A percentile compares a stretch with the other conserved stretches of the same genome.
Evolutionary conservation across 805 yeast species (phyloP).

Genomic region (Ogataea ramenticola): DNA sequence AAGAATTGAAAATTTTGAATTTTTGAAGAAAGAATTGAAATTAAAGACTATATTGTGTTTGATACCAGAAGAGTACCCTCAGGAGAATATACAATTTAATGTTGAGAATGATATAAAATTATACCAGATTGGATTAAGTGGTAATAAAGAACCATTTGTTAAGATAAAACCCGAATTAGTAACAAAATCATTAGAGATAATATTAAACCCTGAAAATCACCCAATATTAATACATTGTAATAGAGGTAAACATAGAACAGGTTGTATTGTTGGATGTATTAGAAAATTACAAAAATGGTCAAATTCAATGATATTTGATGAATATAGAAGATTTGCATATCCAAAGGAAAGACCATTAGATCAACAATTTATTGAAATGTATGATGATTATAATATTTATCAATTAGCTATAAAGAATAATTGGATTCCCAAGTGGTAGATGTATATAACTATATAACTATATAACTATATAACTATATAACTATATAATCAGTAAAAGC

Average conservation of each 20-base stretch:
- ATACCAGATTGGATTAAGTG: conserved; percentile 88
- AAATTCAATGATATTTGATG: conserved; percentile 88
- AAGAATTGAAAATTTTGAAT: conserved; percentile 70
- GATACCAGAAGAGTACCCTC: conserved; percentile 89
- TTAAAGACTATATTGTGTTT: conserved; percentile 75
- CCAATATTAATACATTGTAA: conserved; percentile 93
- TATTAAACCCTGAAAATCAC: conserved; percentile 78
- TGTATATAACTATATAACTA: not conserved
- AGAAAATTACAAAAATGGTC: conserved; percentile 90
- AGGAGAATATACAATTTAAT: conserved; percentile 61
- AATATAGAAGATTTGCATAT: conserved; percentile 86
- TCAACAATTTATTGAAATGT: conserved; percentile 91
- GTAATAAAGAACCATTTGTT: conserved; percentile 93
- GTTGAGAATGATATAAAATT: conserved; percentile 53
- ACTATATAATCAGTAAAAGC: conserved; percentile 15
- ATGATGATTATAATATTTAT: conserved; percentile 58
- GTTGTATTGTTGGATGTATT: conserved; percentile 90
- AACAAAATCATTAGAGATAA: conserved; percentile 74
- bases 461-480: not conserved
- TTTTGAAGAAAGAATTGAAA: conserved; percentile 46
- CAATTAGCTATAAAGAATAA: conserved; percentile 41
- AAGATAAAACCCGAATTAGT: conserved; percentile 59
- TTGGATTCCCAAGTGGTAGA: conserved; percentile 67
- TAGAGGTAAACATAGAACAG: conserved; percentile 95
- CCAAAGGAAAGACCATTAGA: conserved; percentile 95